phyloP scores from a whole-genome alignment of 2,329 filamentous ascomycete species.

The Tolypocladium endophyticum region DNA sequence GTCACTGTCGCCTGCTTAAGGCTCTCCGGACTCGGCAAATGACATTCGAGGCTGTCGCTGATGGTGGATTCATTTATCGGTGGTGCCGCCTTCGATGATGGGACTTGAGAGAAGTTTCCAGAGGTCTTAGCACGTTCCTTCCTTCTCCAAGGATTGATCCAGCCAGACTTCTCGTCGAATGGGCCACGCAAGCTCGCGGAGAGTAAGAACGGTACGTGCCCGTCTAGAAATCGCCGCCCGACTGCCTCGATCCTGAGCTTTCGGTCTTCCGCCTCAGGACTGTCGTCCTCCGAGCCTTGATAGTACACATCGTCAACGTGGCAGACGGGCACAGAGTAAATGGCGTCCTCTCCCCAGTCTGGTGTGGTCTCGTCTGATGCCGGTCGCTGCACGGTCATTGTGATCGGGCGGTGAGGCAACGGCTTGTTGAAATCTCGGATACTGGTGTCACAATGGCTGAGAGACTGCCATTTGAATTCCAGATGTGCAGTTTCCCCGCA shows the following conservation, averaged over 20 bases:
- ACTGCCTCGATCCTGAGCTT: conserved; percentile 47
- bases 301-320: conserved; percentile 37
- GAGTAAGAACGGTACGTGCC: conserved; percentile 43
- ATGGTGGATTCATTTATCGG: conserved; percentile 4
- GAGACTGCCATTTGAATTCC: not conserved
- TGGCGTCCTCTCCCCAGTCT: conserved; percentile 18
- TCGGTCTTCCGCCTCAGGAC: conserved; percentile 32
- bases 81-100: not conserved
- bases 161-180: conserved; percentile 31
- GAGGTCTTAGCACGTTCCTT: not conserved
- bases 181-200: conserved; percentile 54
- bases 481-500: not conserved
- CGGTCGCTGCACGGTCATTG: conserved; percentile 6
- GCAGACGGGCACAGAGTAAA: conserved; percentile 36
- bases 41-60: conserved; percentile 19
- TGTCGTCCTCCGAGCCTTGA: conserved; percentile 46
- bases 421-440: not conserved
- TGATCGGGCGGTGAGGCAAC: not conserved
- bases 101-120: not conserved
- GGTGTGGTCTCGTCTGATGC: conserved; percentile 5
- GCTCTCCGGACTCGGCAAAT: conserved; percentile 31
- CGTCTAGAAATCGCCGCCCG: conserved; percentile 47
- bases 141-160: conserved; percentile 22
- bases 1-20: conserved; percentile 21
- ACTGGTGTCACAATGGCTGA: not conserved